Evolutionary conservation across 345 rosid species (phyloP), one percentile per base, ranked within the genome.

Genomic region (Anacardium occidentale): DNA sequence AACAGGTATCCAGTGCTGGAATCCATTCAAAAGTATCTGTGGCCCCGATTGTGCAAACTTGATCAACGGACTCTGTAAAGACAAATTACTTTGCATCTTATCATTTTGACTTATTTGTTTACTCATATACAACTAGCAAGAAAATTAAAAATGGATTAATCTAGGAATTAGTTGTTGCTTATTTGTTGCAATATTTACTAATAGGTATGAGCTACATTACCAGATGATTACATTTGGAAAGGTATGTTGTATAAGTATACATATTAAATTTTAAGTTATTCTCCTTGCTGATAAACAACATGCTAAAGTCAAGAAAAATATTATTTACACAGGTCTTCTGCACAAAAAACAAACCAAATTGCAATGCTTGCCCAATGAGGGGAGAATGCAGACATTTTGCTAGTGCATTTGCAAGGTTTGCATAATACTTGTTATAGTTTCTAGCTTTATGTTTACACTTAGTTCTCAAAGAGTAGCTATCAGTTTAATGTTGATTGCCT

Each of bases 171-270:
- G 37, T 56, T 15, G 60, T 71, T 65, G 67, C 82, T 82, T 79
- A 64, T 75, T 26, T 58, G 74, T 75, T 71, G 26, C 48, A 62
- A 64, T 62, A 51, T 75, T 58, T 78, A 66, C 62, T 75, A 69
- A 52, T 86, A 95, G 99, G 91, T 95, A 95, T 77, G 99, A 95
- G 84, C 74, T 95, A 54, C 99, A 95, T 77, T 95, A 95, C 82
- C 99, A 95, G 83, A 79, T 95, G 98, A 95, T 92, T 70, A 95
- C 99, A 69, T 95, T 95, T 77, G 99, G 99, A 83, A 95, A 95
- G 99, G 99, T 92, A 48, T 21, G 64, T 26, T 74, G 63, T 40
- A 37, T 61, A 54, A 44, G 20, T 53, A 40, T 26, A 52, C 15
- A 57, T 56, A 53, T 24, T 40, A 40, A 51, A 24, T 60, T 29